These are phyloP conservation scores for Yamadazyma laniorum DNA, from an alignment of 805 yeast species.

Conservation along the genomic window DNA sequence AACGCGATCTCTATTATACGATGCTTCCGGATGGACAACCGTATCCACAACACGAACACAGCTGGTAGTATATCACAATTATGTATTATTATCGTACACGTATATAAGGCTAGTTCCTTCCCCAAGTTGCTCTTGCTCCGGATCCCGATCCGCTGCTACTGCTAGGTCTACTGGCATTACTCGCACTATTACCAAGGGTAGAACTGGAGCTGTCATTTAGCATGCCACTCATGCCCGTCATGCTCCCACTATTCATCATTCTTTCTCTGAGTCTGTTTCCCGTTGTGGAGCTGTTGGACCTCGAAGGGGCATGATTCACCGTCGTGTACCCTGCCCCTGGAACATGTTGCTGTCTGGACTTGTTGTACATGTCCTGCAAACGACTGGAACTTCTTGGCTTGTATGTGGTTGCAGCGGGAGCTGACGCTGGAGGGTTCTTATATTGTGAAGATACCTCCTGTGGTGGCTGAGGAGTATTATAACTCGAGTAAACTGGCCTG, in stretches of 20 bases:
- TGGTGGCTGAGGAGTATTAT: constrained; percentile 13
- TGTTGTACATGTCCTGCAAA: constrained; percentile 40
- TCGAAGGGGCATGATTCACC: constrained; percentile 19
- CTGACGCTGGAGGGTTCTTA: not conserved
- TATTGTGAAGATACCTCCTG: constrained; percentile 6
- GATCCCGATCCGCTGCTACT: constrained; percentile 5
- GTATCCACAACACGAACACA: too few relatives aligned
- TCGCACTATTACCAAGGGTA: too few relatives aligned
- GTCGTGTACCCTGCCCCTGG: constrained; percentile 32
- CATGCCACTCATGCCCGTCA: constrained; percentile 16
- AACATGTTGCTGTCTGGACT: constrained; percentile 36
- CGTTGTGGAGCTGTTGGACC: constrained; percentile 27
- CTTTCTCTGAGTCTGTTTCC: constrained; percentile 29
- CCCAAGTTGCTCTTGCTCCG: constrained; percentile 11
- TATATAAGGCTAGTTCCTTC: constrained; percentile 6
- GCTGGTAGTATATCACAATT: too few relatives aligned
- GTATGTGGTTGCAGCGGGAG: constrained; percentile 16
- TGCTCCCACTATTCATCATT: constrained; percentile 21
- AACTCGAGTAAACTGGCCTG: constrained; percentile 27
- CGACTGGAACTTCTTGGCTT: constrained; percentile 34
- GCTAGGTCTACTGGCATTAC: too few relatives aligned
- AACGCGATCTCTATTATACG: constrained; percentile 1
- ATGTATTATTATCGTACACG: not conserved
- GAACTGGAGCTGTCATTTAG: constrained; percentile 6
- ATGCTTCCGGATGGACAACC: too few relatives aligned